Base-by-base conservation (phyloP, 805 yeast species). In the Wickerhamiella allomyrinae region DNA sequence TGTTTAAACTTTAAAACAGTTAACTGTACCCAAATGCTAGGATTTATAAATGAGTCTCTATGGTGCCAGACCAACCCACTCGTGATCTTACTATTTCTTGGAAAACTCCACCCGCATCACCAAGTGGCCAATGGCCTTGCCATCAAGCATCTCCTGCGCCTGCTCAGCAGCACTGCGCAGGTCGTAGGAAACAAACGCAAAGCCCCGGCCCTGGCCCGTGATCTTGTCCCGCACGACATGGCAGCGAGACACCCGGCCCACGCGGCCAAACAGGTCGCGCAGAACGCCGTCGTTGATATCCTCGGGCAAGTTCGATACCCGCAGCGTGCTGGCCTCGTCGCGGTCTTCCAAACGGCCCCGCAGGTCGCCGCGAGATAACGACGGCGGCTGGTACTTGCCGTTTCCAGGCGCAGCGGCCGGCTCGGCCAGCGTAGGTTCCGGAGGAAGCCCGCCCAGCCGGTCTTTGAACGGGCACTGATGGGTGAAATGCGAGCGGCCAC, bases 391-490 rank as follows among this genome's bases (percentile, higher is more conserved):
- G 59, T 77, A 80, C 39, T 47, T 23, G 9, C 50, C 42, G 14
- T 14, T 27, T 47, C 59, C 49, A 48, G 59, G 53, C 24, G 58
- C 61, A 44, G 60, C 59, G 34, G 47, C 54, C 9, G 52, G 38
- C 25, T 55, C 55, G 5, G 49, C 45, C 8, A 55, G 45, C 29
- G 42, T 53, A 22, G 72, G 67, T 36, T 57, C 68, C 37, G 66
- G 53, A 24, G 53, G 52, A 29, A 67, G 69, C 21, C 70, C 68
- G 27, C 79, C 83, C 60, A 89, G 69, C 29, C 91, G 81, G 55
- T 80, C 93, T 68, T 82, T 87, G 74, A 76, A 85, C 49, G 98
- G 98, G 81, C 99, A 91, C 67, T 80, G 79, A 61, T 85, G 68
- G 34, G 96, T 82, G 73, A 78, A 83, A 71, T 91, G 99, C 52